Conservation (phyloP, 2,329 filamentous ascomycete genomes). For the Conoideocrella luteorostrata region DNA sequence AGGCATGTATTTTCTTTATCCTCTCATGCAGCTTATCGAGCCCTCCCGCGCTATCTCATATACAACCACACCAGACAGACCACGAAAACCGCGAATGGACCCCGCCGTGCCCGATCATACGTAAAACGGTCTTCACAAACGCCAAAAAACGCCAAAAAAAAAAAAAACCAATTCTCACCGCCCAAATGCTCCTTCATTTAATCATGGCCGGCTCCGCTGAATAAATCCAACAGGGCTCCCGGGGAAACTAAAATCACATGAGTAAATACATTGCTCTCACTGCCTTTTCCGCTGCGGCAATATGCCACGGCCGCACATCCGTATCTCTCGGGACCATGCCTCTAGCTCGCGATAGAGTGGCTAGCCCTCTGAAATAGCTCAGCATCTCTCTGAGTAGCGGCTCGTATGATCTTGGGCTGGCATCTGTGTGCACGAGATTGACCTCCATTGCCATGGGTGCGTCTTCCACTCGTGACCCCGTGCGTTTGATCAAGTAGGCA, state of each 20-base stretch:
- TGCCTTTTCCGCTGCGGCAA: conserved; percentile 64
- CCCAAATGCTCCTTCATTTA: not conserved
- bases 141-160: no score
- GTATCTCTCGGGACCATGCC: conserved; percentile 53
- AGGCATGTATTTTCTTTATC: no score
- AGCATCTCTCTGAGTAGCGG: conserved; percentile 64
- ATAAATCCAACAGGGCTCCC: conserved; percentile 12
- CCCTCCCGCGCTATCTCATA: no score
- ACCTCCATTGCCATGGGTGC: conserved; percentile 56
- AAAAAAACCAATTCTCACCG: no score
- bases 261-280: conserved; percentile 58
- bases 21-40: no score
- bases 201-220: not conserved
- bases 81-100: no score
- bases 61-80: no score
- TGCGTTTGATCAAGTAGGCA: conserved; percentile 60
- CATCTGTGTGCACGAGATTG: conserved; percentile 54
- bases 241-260: conserved; percentile 41
- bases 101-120: no score
- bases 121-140: no score
- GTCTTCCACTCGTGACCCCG: conserved; percentile 49
- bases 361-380: conserved; percentile 60
- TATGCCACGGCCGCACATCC: conserved; percentile 70
- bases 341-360: conserved; percentile 60
- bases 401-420: conserved; percentile 50